A percentile compares a stretch with the other conserved stretches of the same genome.
Conservation (phyloP, 768 basidiomycete species). For the Termitomyces sp. region DNA sequence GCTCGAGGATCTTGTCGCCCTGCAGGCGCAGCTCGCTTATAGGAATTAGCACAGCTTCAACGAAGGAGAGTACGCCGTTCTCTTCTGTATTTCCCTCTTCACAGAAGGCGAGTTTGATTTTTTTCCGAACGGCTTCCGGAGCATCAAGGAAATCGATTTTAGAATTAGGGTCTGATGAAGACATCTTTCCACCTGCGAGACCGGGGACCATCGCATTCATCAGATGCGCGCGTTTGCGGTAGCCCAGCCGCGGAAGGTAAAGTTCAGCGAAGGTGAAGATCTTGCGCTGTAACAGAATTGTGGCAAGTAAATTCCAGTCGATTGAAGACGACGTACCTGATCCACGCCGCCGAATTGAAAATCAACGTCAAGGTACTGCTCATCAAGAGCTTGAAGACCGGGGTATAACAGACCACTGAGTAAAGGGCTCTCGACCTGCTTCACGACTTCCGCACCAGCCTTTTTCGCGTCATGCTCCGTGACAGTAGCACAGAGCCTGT, state of each 20-base stretch:
- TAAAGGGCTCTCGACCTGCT: slow-evolving; percentile 90
- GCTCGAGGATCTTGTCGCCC: slow-evolving; percentile 49
- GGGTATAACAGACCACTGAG: slow-evolving; percentile 94
- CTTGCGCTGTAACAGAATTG: slow-evolving; percentile 62
- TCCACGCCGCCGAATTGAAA: slow-evolving; percentile 99
- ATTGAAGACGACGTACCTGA: slow-evolving; percentile 55
- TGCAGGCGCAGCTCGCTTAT: slow-evolving; percentile 63
- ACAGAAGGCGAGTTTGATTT: slow-evolving; percentile 91
- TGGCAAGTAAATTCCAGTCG: neutral
- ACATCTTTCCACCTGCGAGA: slow-evolving; percentile 95
- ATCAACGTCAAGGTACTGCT: slow-evolving; percentile 92
- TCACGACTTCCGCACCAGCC: slow-evolving; percentile 98
- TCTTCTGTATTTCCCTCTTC: slow-evolving; percentile 87
- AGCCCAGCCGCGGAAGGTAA: slow-evolving; percentile 91
- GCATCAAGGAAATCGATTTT: slow-evolving; percentile 97
- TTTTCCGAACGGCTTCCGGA: slow-evolving; percentile 78
- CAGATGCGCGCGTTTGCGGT: slow-evolving; percentile 90
- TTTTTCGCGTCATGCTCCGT: slow-evolving; percentile 97
- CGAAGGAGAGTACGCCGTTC: slow-evolving; percentile 87
- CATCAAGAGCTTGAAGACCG: slow-evolving; percentile 93
- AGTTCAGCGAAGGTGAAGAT: slow-evolving; percentile 98
- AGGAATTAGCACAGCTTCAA: slow-evolving; percentile 84
- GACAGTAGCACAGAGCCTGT: slow-evolving; percentile 86
- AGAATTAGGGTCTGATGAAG: slow-evolving; percentile 93
- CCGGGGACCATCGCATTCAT: slow-evolving; percentile 99